Conservation (phyloP, 495 filamentous ascomycete species). For the Glutinoglossum americanum region DNA sequence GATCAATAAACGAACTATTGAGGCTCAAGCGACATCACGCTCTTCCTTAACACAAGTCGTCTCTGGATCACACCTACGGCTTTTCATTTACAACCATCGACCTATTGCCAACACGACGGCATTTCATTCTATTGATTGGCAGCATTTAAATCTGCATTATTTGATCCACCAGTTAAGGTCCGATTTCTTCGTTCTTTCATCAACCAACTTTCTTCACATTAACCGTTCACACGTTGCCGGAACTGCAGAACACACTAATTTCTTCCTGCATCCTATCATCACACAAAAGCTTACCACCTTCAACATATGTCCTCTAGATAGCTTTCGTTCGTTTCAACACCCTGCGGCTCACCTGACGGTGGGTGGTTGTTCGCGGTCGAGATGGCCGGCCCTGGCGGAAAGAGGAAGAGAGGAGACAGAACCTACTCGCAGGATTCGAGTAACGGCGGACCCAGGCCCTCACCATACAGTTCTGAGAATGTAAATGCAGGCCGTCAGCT, state of each 20-base stretch:
- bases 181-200: not conserved
- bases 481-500: conserved; percentile 36
- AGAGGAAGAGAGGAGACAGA: conserved; percentile 36
- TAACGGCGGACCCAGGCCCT: conserved; percentile 33
- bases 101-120: not conserved
- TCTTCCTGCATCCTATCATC: not conserved
- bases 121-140: not conserved
- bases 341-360: not conserved
- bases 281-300: not conserved
- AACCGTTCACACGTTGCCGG: not conserved
- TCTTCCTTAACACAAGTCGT: not conserved
- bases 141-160: not conserved
- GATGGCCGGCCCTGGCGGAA: conserved; percentile 10
- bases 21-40: conserved; percentile 1
- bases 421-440: conserved; percentile 27
- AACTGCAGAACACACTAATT: not conserved
- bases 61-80: not conserved
- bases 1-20: not conserved
- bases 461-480: conserved; percentile 41
- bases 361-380: not conserved
- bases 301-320: not conserved
- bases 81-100: not conserved
- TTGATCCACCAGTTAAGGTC: not conserved
- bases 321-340: not conserved
- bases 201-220: not conserved